Evolutionary conservation across 2,329 filamentous ascomycete species (phyloP), one percentile per base, ranked within the genome.

Genomic region (Lomentospora prolificans): DNA sequence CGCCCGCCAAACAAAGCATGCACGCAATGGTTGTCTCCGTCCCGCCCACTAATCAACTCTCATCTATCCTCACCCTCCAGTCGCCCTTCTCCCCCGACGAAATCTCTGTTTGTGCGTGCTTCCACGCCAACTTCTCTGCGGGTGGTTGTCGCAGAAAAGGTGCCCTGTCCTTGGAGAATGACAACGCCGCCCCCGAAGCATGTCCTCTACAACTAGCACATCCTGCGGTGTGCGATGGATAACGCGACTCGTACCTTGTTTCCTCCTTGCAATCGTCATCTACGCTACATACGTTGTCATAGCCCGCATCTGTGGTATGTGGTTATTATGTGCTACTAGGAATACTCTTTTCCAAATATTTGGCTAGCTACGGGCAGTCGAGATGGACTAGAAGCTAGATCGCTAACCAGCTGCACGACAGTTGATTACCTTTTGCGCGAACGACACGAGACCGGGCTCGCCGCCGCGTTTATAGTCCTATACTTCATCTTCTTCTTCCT

Each of bases 271-370:
- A 28, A 75, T 81, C 36, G 77, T 89, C 58, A 83, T 76, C 36
- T 90, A 89, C 68, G 81, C 81, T 19, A 86, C 82, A 31, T 96
- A 87, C 70, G 83, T 84, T 12, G 68, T 90, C 51, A 81, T 87
- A 51, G 83, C 79, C 59, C 77, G 77, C 50, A 70, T 90, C 59
- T 87, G 85, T 66, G 74, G 87, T 90, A 69, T 65, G 85, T 74
- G 57, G 52, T 44, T 56, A 50, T 9, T 19, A 4, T 51, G 30
- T n/a, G 33, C 55, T 52, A 30, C 3, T 1, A 12, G 19, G n/a
- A n/a, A n/a, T n/a, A n/a, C n/a, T n/a, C n/a, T n/a, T n/a, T n/a
- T n/a, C n/a, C n/a, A n/a, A n/a, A n/a, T n/a, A n/a, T n/a, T n/a
- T n/a, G n/a, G n/a, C n/a, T n/a, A n/a, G n/a, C n/a, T n/a, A n/a